Percentiles rank a stretch among this genome's conserved stretches.
Conservation (phyloP, 192 early-diverging fungal species). For the Coemansia aciculifera region DNA sequence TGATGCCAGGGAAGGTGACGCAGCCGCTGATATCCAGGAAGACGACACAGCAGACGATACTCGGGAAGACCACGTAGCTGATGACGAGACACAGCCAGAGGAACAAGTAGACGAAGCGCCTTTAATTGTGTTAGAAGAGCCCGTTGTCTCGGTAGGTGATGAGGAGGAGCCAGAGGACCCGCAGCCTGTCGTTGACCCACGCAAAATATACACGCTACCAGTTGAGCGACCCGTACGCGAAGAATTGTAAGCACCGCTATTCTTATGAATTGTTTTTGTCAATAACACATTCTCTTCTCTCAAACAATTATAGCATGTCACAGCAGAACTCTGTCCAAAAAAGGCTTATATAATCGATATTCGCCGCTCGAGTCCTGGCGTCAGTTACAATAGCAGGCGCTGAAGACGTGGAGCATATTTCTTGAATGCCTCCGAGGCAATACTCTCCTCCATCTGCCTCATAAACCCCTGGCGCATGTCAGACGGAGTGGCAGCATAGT, state of each 20-base stretch:
- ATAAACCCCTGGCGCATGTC: neutral
- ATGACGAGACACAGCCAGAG: neutral
- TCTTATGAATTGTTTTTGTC: neutral
- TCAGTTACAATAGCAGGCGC: neutral
- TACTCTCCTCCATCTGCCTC: neutral
- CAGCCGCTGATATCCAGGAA: no score
- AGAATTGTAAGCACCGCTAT: constrained; percentile 10
- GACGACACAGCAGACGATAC: neutral
- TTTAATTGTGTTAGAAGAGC: neutral
- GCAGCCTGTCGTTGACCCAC: neutral
- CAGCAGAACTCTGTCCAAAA: neutral
- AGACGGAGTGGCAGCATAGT: neutral
- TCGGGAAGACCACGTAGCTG: neutral
- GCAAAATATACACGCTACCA: constrained; percentile 15
- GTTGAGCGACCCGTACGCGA: constrained; percentile 18
- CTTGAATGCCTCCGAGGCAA: neutral
- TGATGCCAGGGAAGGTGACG: no score
- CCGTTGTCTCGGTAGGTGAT: neutral
- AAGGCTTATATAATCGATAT: no score
- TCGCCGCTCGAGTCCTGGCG: neutral
- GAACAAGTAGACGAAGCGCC: neutral
- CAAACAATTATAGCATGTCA: neutral
- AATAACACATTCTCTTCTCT: neutral
- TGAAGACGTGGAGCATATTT: neutral
- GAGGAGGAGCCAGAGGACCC: neutral